Evolutionary conservation across 768 basidiomycete genomes (phyloP), one percentile per base, ranked within the genome.

Genomic region (Rhizopogon vulgaris): DNA sequence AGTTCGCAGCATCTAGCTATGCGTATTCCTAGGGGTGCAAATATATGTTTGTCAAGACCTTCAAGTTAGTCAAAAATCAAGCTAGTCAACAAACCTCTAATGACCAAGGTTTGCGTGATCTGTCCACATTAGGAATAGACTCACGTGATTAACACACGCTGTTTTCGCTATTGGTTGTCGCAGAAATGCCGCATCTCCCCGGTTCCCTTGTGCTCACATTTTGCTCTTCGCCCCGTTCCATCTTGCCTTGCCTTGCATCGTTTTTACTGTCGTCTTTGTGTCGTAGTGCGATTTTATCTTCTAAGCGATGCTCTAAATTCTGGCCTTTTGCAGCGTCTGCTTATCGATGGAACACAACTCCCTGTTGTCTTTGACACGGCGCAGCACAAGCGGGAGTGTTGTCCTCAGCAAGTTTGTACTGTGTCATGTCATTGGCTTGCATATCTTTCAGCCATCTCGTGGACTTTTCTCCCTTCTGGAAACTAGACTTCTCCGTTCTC

Each of bases 381-480:
- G 53, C 53, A 55, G 48, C 56, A 66, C 66, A 62, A 65, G 68
- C 64, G 73, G 69, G 73, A 76, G 76, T 73, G 76, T 60, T 65
- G 73, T 75, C 54, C 76, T 77, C 71, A 63, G 52, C 68, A 74
- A 71, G 64, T 70, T 67, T 67, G 71, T 66, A 36, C 48, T 58
- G 51, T 45, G 17, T 47, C 53, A 59, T 65, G 58, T 49, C 56
- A n/a, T 42, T 24, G 18, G 22, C 37, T 32, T 3, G 6, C 28
- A 18, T 14, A 6, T 30, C 28, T 17, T 14, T 12, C 42, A 12
- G 17, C 8, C 3, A 14, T 45, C 28, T 18, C 7, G 11, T 12
- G 17, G 17, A 17, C 11, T 45, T 32, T 10, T 28, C 22, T 22
- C 22, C 22, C 22, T 17, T 30, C 18, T 30, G 6, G 17, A 17